Base-by-base conservation (phyloP, 176 grass and related monocot genomes). In the Zoysia pacifica region DNA sequence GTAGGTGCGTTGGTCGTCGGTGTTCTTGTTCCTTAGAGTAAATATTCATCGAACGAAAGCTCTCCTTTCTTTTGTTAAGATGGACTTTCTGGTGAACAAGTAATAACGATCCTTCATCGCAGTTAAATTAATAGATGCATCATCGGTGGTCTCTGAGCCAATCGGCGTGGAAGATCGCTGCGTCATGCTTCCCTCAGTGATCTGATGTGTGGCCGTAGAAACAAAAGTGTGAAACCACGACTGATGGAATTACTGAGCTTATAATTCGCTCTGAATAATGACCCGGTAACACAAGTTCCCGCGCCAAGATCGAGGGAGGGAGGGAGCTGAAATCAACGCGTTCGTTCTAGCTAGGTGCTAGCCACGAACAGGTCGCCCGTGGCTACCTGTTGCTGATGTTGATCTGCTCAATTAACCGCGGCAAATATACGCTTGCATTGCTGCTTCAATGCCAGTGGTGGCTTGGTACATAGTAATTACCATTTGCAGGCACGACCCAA, bases 191-290 rank as follows among this genome's bases (percentile, higher is more conserved):
- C 10, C 18, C 54, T 72, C 48, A 39, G 8, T 72, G 1, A n/a
- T 56, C 2, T 42, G 28, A 51, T 51, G 69, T 44, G n/a, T 12
- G 11, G 3, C 5, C 40, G 62, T 41, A 67, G 11, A 42, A 40
- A 42, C 40, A 39, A 72, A 70, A 39, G 56, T 81, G 77, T 86
- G 84, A 85, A 79, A 79, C 70, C 52, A 86, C n/a, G 84, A 81
- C 28, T 28, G 28, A 28, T 28, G 28, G 28, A 28, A 28, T 28
- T 28, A 28, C 28, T 28, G 28, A 28, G 28, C 28, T 28, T 28
- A 28, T 28, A 28, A 28, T 28, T 28, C 28, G 16, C 6, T 5
- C 1, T n/a, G 9, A 20, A 15, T 38, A 78, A 36, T 50, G 16
- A 62, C 46, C 14, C n/a, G 4, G n/a, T 9, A 45, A 45, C 44